These are phyloP conservation scores for Phaeosphaeriaceae sp. DNA, from an alignment of 2,329 filamentous ascomycete species.

Conservation along the genomic window DNA sequence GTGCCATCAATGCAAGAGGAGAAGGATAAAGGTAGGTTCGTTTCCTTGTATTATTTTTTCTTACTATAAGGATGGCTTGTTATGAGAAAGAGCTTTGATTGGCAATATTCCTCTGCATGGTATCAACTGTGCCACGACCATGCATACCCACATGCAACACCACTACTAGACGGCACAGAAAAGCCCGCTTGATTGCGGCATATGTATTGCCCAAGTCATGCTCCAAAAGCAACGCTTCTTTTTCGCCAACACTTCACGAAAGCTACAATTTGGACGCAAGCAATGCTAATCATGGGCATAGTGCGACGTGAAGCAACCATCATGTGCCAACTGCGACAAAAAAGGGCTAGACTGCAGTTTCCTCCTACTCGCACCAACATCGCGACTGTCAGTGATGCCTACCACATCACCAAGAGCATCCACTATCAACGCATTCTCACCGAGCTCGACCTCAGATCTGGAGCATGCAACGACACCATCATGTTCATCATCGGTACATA, in stretches of 20 bases:
- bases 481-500: constrained; percentile 11
- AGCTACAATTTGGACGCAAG: too few relatives aligned
- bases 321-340: constrained; percentile 44
- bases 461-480: constrained; percentile 10
- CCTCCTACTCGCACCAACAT: constrained; percentile 39
- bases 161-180: constrained; percentile 22
- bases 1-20: constrained; percentile 44
- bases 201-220: too few relatives aligned
- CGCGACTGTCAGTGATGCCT: constrained; percentile 28
- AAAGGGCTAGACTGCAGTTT: constrained; percentile 43
- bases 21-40: constrained; percentile 43
- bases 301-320: constrained; percentile 45
- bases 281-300: constrained; percentile 24
- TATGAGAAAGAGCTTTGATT: neutral
- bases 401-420: constrained; percentile 16
- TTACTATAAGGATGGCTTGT: neutral
- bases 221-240: too few relatives aligned
- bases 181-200: too few relatives aligned
- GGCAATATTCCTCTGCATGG: neutral
- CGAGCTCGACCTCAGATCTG: constrained; percentile 1
- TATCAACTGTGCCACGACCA: neutral
- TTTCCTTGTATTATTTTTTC: neutral
- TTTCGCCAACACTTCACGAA: too few relatives aligned
- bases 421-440: neutral
- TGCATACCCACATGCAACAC: neutral